A percentile compares a stretch with the other conserved stretches of the same genome.
These are phyloP conservation scores for Kregervanrija pseudodelftensis DNA, from an alignment of 805 yeast species.

Conservation along the genomic window DNA sequence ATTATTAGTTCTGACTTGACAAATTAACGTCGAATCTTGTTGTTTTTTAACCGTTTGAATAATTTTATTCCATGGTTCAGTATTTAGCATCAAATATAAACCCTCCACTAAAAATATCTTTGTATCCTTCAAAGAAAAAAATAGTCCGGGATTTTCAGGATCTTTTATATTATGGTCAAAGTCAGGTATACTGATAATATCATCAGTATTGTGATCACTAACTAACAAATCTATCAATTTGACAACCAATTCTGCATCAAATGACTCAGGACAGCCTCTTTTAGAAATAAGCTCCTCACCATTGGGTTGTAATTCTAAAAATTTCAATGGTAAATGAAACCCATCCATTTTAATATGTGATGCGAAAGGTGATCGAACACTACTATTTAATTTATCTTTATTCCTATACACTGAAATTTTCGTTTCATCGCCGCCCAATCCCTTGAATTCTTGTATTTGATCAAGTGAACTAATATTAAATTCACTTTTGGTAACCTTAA, in stretches of 20 bases:
- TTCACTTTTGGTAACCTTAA: no score
- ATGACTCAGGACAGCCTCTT: conserved; percentile 84
- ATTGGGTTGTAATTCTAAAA: conserved; percentile 43
- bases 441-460: no score
- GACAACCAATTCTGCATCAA: conserved; percentile 51
- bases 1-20: conserved; percentile 44
- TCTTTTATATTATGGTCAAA: conserved; percentile 73
- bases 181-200: conserved; percentile 45
- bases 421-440: no score
- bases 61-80: conserved; percentile 53
- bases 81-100: conserved; percentile 53
- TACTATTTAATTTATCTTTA: no score
- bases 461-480: no score
- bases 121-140: conserved; percentile 26
- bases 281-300: conserved; percentile 50
- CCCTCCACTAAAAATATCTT: conserved; percentile 70
- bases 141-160: conserved; percentile 53
- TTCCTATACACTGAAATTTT: no score
- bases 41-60: conserved; percentile 24
- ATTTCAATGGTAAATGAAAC: conserved; percentile 52
- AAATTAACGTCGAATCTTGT: conserved; percentile 14
- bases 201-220: conserved; percentile 1
- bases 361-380: conserved; percentile 27
- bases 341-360: conserved; percentile 69
- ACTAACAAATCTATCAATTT: conserved; percentile 26